Base-by-base conservation (phyloP, 805 yeast species). In the Danielia reshetovae region DNA sequence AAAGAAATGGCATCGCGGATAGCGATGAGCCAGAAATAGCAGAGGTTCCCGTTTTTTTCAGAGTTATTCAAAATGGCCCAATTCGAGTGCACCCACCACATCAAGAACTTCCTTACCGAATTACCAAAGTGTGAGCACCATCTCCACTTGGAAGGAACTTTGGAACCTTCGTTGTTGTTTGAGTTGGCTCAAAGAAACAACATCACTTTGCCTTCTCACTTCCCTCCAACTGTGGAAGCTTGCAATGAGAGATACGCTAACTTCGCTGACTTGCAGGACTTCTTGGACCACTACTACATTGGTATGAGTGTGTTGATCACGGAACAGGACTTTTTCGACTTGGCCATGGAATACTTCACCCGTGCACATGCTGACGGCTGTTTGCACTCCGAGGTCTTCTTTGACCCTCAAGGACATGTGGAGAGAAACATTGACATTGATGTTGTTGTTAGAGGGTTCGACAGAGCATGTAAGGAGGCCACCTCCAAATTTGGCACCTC, bases 121-220 rank as follows among this genome's bases (percentile, higher is more conserved):
- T 65, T 85, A 32, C 95, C 95, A 39, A 85, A 85, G 59, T 85
- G 93, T 65, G 95, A 85, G 57, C 90, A 85, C 55, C 95, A 85
- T 54, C 75, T 85, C 41, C 95, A 85, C 59, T 57, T 85, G 29
- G 94, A 85, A 64, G 95, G 94, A 22, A 83, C 94, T 26, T 58
- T 85, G 36, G 84, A 81, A 42, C 93, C 94, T n/a, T 75, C 75
- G 31, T 68, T 84, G 24, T 63, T 85, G 39, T 81, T 83, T 59
- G 74, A 76, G 34, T 63, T 85, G 36, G 88, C 90, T 0, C 61
- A 72, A 49, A 74, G 85, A 61, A 83, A 84, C 62, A 57, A 62
- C 23, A 69, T 85, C 37, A 38, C 53, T 13, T 62, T 85, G 24
- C 94, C 95, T 12, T 70, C 55, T 2, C 62, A 59, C 17, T 82